Percentiles rank a stretch among this genome's conserved stretches.
phyloP scores from a whole-genome alignment of 2,329 filamentous ascomycete genomes.

The Tricladium varicosporioides region DNA sequence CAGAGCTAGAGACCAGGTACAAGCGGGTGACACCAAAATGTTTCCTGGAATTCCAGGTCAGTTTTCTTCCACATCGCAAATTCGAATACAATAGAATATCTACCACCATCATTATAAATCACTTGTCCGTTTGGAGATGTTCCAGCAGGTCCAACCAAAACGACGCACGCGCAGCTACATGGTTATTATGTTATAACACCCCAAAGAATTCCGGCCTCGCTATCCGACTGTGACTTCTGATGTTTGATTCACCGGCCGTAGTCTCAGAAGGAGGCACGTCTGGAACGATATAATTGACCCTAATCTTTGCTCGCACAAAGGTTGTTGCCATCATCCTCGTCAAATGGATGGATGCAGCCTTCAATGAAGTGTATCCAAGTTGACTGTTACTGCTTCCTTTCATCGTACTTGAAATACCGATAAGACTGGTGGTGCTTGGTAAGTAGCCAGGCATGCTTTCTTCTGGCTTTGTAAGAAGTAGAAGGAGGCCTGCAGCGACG shows the following conservation, averaged over 20 bases:
- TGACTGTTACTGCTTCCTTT: conserved; percentile 29
- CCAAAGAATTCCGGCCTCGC: conserved; percentile 48
- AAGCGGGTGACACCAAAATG: conserved; percentile 31
- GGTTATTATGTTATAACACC: conserved; percentile 43
- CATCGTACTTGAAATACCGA: conserved; percentile 21
- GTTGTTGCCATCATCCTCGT: conserved; percentile 52
- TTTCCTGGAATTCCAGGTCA: conserved; percentile 22
- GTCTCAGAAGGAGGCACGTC: conserved; percentile 46
- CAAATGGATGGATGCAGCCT: conserved; percentile 49
- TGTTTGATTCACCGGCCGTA: conserved; percentile 47
- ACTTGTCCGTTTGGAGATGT: conserved; percentile 53
- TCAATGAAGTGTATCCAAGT: conserved; percentile 38
- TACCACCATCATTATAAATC: conserved; percentile 47
- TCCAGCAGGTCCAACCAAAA: conserved; percentile 50
- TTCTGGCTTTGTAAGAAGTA: conserved; percentile 51
- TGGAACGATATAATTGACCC: conserved; percentile 56
- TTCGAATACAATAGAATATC: conserved; percentile 6
- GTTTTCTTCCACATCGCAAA: background rate
- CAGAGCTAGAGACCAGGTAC: conserved; percentile 20
- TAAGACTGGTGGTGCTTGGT: conserved; percentile 22
- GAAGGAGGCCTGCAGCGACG: conserved; percentile 58
- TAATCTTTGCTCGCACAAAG: conserved; percentile 48
- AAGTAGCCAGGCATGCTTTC: conserved; percentile 29
- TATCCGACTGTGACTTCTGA: conserved; percentile 50
- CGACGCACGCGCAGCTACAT: conserved; percentile 50